Base-by-base conservation (phyloP, 225 moss, liverwort and hornwort genomes). In the Physcomitrium patens region DNA sequence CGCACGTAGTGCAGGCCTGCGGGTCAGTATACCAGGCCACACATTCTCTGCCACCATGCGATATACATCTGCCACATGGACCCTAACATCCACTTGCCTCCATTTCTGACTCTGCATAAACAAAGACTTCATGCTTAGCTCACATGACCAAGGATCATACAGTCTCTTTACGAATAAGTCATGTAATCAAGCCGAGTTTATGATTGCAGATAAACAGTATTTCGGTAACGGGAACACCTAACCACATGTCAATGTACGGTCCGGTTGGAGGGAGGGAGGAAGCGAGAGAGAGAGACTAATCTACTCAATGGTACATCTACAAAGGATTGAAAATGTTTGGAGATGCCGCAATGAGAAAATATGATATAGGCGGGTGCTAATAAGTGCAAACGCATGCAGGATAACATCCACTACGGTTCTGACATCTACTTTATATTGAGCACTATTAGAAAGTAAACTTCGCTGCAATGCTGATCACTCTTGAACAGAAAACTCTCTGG, bases 11-110 rank as follows among this genome's bases (percentile, higher is more conserved):
- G 88, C 83, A 75, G 90, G 91, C 76, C 89, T 93, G 19, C 86
- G 87, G 26, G 84, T 89, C 22, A 99, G 90, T 69, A 85, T 91
- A 64, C 99, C 99, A 52, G 95, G 99, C 99, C 99, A 99, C 43
- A 99, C 86, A 81, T 91, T 91, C 81, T 95, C 99, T 27, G 95
- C 99, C 75, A 95, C 95, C 99, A 99, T 99, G 16, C 99, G 93
- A 87, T 99, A 92, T 44, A 95, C 93, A 70, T 99, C 99, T 63
- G 99, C 99, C 27, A 95, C 99, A 88, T 99, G 95, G 23, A 93
- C 84, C 74, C 85, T 95, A 41, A 99, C 91, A 87, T 99, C 99
- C 76, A 93, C 95, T 20, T 95, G 95, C 49, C 95, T 91, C 89
- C 91, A 91, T 81, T 99, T 99, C 82, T 99, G 99, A 79, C 99